Evolutionary conservation across 2,329 filamentous ascomycete genomes (phyloP).

Genomic region (Monosporascus sp.): DNA sequence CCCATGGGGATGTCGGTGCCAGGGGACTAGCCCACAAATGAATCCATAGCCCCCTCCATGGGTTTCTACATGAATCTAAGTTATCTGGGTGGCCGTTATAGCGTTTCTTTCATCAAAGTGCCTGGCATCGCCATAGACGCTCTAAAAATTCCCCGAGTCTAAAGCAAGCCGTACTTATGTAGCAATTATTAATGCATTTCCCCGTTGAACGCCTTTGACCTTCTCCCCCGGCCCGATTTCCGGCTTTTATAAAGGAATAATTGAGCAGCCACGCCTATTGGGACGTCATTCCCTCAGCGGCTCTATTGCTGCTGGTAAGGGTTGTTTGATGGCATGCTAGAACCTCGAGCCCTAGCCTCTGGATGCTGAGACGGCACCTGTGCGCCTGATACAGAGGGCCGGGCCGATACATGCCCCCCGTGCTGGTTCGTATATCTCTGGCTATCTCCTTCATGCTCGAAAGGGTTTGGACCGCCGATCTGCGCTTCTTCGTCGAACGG

Average conservation of each 20-base stretch:
- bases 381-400: conserved; percentile 1
- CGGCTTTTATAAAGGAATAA: not conserved
- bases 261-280: conserved; percentile 1
- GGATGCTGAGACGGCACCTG: not conserved
- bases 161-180: too few species aligned
- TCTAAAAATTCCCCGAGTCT: too few species aligned
- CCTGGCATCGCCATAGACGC: too few species aligned
- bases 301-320: conserved; percentile 16
- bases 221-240: not conserved
- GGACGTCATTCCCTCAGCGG: conserved; percentile 2
- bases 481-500: conserved; percentile 28
- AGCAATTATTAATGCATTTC: too few species aligned
- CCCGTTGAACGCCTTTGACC: too few species aligned
- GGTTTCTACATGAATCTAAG: too few species aligned
- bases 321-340: conserved; percentile 9
- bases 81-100: too few species aligned
- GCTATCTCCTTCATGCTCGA: conserved; percentile 1
- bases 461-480: conserved; percentile 19
- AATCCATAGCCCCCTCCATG: too few species aligned
- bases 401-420: conserved; percentile 4
- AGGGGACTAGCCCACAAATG: too few species aligned
- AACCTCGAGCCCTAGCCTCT: conserved; percentile 1
- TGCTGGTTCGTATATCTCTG: conserved; percentile 2
- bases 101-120: too few species aligned
- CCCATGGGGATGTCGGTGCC: too few species aligned